These are phyloP conservation scores for Gossypium herbaceum DNA, from an alignment of 345 rosid genomes.

Conservation along the genomic window DNA sequence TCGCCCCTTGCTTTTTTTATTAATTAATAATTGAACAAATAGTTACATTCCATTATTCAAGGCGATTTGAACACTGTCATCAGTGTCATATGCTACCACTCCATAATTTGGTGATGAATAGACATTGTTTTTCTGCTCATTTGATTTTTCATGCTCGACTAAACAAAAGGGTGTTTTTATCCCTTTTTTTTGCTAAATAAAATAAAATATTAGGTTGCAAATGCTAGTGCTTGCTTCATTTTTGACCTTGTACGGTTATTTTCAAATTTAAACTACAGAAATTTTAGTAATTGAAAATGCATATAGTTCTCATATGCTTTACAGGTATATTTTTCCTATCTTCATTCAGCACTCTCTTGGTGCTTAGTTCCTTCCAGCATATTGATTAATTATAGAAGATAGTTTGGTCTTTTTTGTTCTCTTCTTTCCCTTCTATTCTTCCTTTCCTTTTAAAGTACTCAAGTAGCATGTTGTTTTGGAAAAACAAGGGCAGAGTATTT, in stretches of 20 bases:
- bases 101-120: neutral
- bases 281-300: neutral
- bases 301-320: conserved; percentile 2
- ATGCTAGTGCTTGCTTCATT: neutral
- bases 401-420: neutral
- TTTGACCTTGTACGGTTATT: neutral
- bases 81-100: neutral
- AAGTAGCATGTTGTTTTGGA: neutral
- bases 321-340: neutral
- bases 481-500: neutral
- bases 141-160: neutral
- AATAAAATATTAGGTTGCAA: conserved; percentile 3
- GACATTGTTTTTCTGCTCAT: neutral
- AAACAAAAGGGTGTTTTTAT: neutral
- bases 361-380: neutral
- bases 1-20: neutral
- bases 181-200: neutral
- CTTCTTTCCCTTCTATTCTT: neutral
- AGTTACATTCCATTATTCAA: neutral
- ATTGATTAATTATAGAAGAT: neutral
- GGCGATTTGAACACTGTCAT: neutral
- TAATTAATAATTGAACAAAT: neutral
- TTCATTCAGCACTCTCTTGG: neutral
- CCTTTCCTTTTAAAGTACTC: neutral
- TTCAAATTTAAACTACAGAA: neutral